Base-by-base conservation (phyloP, 2,329 filamentous ascomycete species). In the Periconia macrospinosa region DNA sequence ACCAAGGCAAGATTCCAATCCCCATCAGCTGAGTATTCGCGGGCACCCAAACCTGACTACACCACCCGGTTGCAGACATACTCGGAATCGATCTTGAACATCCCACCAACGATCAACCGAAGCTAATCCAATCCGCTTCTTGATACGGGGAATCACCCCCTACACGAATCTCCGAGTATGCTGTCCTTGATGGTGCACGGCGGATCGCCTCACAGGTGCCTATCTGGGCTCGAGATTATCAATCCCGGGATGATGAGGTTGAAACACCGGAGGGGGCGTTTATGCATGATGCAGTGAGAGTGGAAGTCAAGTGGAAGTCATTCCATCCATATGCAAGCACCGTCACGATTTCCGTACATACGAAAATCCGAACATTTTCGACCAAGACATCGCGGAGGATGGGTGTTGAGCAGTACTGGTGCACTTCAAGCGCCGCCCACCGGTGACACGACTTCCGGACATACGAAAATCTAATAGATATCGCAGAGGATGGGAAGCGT, bases 201-300 rank as follows among this genome's bases (percentile, higher is more conserved):
- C 43, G 20, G 33, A 37, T 37, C 15, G n/a, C 20, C 43, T 40
- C 46, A 13, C 18, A 48, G 46, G 46, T 41, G 40, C 46, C 33
- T 41, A 48, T 48, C 46, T 48, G 46, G 45, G 46, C 46, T 45
- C 43, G 20, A 48, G 46, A 48, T 48, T 37, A 48, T 48, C 47
- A 54, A 50, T 47, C 47, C 43, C 30, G 40, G 45, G 41, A 15
- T 50, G 41, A 33, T 47, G 30, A 14, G 11, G 33, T 48, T 41
- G 40, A 19, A 17, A 13, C 17, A 6, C 30, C 18, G 6, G 18
- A 47, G 46, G 19, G 20, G 44, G 40, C 23, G 23, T 27, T 5
- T 27, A 27, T 27, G 17, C 30, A 41, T 30, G 40, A 41, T 48
- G 37, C 43, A 30, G 45, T n/a, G 27, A 47, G 20, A 47, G 45